A percentile compares a stretch with the other conserved stretches of the same genome.
Evolutionary conservation across 2,329 filamentous ascomycete genomes (phyloP).

Genomic region (Dothistroma pini): DNA sequence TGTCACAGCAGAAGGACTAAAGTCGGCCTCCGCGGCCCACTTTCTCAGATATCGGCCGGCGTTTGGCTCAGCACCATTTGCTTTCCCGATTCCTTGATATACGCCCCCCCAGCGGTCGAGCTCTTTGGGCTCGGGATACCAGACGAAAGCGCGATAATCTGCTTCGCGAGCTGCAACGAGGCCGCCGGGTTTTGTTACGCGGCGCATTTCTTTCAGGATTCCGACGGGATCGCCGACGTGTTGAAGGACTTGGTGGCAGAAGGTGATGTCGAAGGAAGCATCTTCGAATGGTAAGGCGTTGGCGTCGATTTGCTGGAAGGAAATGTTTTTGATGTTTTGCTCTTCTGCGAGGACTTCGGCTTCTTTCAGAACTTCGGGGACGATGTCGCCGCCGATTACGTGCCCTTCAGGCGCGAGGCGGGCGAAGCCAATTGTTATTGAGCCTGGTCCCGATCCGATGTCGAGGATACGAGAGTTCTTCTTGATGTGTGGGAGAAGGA

Average conservation of each 20-base stretch:
- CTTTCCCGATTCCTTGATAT: constrained; percentile 9
- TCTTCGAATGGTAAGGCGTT: constrained; percentile 30
- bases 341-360: background rate
- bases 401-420: constrained; percentile 17
- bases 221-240: constrained; percentile 28
- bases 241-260: constrained; percentile 32
- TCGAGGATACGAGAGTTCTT: constrained; percentile 35
- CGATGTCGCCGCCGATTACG: constrained; percentile 36
- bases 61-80: constrained; percentile 15
- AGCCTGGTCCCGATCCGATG: constrained; percentile 36
- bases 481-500: constrained; percentile 19
- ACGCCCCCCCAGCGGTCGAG: constrained; percentile 21
- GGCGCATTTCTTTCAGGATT: constrained; percentile 33
- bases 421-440: constrained; percentile 36
- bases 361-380: background rate
- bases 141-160: constrained; percentile 31
- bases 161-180: constrained; percentile 35
- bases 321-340: constrained; percentile 2
- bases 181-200: constrained; percentile 33
- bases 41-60: constrained; percentile 9
- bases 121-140: constrained; percentile 27
- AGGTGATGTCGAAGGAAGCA: constrained; percentile 32
- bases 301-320: constrained; percentile 10
- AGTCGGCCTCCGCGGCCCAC: constrained; percentile 14
- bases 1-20: constrained; percentile 6